Conservation (phyloP, 1,284 basidiomycete genomes). For the Ceratobasidium theobromae region DNA sequence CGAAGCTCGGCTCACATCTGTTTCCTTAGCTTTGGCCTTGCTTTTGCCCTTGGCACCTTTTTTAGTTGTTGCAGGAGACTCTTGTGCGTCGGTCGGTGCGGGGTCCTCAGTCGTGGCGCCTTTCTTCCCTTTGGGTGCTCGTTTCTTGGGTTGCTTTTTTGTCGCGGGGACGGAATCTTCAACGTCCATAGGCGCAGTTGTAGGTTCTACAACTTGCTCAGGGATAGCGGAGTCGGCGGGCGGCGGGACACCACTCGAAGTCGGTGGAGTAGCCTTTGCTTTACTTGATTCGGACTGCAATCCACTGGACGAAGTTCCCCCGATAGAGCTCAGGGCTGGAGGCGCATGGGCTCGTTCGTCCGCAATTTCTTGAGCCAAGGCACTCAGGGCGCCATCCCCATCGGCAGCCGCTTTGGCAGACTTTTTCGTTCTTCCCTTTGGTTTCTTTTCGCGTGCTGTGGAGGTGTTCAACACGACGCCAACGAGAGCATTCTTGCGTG, state of each 20-base stretch:
- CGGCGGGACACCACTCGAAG: neutral
- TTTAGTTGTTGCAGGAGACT: neutral
- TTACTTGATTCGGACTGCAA: neutral
- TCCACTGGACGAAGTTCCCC: neutral
- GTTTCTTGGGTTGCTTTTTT: slow-evolving; percentile 16
- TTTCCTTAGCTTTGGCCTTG: slow-evolving; percentile 6
- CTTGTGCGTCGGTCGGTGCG: neutral
- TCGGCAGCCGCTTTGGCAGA: neutral
- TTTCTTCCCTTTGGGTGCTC: slow-evolving; percentile 16
- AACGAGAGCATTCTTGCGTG: slow-evolving; percentile 12
- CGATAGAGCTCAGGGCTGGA: neutral
- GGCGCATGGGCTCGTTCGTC: neutral
- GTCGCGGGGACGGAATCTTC: neutral
- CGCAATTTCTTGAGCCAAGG: neutral
- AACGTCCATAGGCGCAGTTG: neutral
- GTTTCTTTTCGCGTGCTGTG: neutral
- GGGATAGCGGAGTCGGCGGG: neutral
- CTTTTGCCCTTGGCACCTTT: slow-evolving; percentile 11
- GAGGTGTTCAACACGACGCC: slow-evolving; percentile 8
- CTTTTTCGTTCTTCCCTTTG: neutral
- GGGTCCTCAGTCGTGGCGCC: slow-evolving; percentile 1
- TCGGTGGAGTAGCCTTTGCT: neutral
- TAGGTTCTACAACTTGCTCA: neutral
- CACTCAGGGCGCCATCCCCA: neutral
- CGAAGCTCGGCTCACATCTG: neutral